phyloP scores from a whole-genome alignment of 2,329 filamentous ascomycete species.

The Aureobasidium leucospermi region DNA sequence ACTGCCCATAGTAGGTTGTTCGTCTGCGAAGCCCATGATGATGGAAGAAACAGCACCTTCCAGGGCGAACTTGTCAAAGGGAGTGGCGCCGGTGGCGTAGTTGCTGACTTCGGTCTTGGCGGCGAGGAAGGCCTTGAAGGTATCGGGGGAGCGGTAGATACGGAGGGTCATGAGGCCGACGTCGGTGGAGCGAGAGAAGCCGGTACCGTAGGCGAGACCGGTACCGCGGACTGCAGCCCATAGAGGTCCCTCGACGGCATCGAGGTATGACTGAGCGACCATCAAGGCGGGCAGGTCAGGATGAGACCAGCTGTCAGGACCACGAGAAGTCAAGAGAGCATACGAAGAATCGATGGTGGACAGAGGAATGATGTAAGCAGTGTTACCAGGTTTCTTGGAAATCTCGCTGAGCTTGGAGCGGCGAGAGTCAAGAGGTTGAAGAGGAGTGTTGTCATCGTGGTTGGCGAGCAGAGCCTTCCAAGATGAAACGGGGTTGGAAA shows the following conservation, averaged over 20 bases:
- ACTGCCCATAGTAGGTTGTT: slow-evolving; percentile 75
- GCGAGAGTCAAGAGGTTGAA: slow-evolving; percentile 65
- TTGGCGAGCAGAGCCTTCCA: slow-evolving; percentile 61
- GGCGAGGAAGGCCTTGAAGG: slow-evolving; percentile 75
- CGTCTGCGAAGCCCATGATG: slow-evolving; percentile 77
- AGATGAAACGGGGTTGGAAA: slow-evolving; percentile 66
- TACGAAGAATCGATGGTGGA: slow-evolving; percentile 88
- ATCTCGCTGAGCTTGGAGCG: slow-evolving; percentile 65
- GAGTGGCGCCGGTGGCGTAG: slow-evolving; percentile 62
- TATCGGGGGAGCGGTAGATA: slow-evolving; percentile 85
- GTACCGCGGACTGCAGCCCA: slow-evolving; percentile 91
- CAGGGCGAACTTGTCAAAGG: slow-evolving; percentile 73
- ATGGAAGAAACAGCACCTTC: slow-evolving; percentile 88
- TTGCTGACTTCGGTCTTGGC: slow-evolving; percentile 67
- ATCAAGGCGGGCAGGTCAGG: slow-evolving; percentile 74
- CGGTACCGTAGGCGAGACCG: slow-evolving; percentile 83
- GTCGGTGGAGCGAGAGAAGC: slow-evolving; percentile 70
- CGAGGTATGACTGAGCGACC: slow-evolving; percentile 84
- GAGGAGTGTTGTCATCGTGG: slow-evolving; percentile 45
- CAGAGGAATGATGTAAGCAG: slow-evolving; percentile 80
- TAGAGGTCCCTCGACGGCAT: slow-evolving; percentile 86
- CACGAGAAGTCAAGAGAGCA: slow-evolving; percentile 65
- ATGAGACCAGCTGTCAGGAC: slow-evolving; percentile 68
- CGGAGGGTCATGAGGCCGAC: slow-evolving; percentile 74
- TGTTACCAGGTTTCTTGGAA: slow-evolving; percentile 65